Evolutionary conservation across 345 rosid species (phyloP).

Genomic region (Linum trigynum): DNA sequence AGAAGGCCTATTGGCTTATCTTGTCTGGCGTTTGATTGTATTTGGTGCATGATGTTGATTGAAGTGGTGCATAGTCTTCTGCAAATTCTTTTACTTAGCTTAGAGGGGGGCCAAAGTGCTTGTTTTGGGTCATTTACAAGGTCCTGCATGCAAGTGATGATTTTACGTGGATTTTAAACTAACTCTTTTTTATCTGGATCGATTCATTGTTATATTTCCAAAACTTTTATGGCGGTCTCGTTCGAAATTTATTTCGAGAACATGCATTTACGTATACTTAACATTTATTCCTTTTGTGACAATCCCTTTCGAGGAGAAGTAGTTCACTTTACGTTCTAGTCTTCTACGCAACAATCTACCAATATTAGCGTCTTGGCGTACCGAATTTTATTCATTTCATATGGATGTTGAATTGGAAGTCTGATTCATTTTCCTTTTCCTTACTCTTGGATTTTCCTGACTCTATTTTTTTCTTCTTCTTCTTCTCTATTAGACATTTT

Average conservation of each 20-base stretch:
- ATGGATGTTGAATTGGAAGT: not conserved
- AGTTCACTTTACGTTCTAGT: not conserved
- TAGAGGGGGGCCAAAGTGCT: not conserved
- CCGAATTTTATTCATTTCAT: not conserved
- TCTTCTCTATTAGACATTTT: not conserved
- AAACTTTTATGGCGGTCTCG: not conserved
- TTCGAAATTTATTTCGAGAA: too few species aligned
- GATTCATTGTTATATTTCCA: not conserved
- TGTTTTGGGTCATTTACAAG: too few species aligned
- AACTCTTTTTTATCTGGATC: too few species aligned
- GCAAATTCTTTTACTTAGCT: not conserved
- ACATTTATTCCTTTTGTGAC: not conserved
- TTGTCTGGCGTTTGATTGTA: too few species aligned
- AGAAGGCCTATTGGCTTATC: too few species aligned
- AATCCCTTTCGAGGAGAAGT: not conserved
- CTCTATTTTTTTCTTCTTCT: too few species aligned
- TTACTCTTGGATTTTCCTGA: not conserved
- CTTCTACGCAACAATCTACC: not conserved
- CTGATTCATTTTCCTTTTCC: not conserved
- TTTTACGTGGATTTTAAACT: too few species aligned
- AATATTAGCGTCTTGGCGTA: not conserved
- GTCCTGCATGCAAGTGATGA: too few species aligned
- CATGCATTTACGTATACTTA: not conserved
- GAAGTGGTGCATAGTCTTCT: not conserved
- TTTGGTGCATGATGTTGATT: not conserved